Percentiles rank a stretch among this genome's conserved stretches.
Conservation (phyloP, 495 filamentous ascomycete genomes). For the Hypoxylon trugodes region DNA sequence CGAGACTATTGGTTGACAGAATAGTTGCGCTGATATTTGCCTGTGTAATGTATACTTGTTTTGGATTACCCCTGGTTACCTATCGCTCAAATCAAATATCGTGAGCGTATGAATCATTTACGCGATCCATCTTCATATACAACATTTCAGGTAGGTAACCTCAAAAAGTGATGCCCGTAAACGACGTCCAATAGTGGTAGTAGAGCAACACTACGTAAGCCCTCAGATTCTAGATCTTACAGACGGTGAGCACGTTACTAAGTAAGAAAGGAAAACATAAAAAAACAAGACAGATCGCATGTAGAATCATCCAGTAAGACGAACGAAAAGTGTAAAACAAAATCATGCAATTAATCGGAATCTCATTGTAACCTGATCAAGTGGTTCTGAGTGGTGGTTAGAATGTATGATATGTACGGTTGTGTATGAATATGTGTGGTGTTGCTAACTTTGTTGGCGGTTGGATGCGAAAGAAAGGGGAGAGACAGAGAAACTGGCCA, state of each 20-base stretch:
- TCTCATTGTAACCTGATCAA: background rate
- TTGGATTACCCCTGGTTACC: slow-evolving; percentile 11
- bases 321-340: background rate
- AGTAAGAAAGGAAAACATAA: background rate
- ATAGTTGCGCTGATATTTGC: slow-evolving; percentile 30
- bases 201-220: background rate
- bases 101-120: slow-evolving; percentile 11
- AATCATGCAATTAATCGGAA: background rate
- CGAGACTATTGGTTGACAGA: slow-evolving; percentile 31
- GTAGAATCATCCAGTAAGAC: slow-evolving; percentile 3
- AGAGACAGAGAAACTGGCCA: slow-evolving; percentile 33
- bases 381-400: background rate
- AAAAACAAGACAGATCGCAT: background rate
- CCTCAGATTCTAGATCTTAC: background rate
- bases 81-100: slow-evolving; percentile 21
- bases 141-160: too few species aligned
- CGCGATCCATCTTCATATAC: slow-evolving; percentile 9
- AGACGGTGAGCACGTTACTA: too few species aligned
- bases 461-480: slow-evolving; percentile 35
- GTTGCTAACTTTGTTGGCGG: background rate
- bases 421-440: too few species aligned
- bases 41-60: slow-evolving; percentile 29
- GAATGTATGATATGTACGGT: too few species aligned
- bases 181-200: slow-evolving; percentile 15
- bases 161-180: background rate